Evolutionary conservation across 495 filamentous ascomycete genomes (phyloP), one percentile per base, ranked within the genome.

Genomic region (Arthonia radiata): DNA sequence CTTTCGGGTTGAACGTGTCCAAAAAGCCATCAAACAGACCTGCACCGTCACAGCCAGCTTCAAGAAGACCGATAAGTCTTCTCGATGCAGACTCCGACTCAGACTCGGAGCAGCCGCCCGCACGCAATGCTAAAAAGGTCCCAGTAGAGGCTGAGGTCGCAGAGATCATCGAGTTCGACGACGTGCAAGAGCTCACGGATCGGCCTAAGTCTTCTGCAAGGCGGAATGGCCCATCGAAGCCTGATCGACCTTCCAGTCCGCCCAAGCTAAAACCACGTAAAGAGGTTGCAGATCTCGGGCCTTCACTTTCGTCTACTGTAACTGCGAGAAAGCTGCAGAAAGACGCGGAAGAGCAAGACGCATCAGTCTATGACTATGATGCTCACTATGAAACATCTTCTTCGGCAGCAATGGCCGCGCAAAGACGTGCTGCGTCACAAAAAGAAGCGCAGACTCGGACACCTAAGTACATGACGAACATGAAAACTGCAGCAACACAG

Each of bases 391-490:
- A 79, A 32, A 66, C 65, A 18, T 31, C 61, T 5, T 54, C 59
- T 28, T 39, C 48, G 8, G 59, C 56, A 29, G 38, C 49, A 3
- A 34, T 37, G 5, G 47, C 50, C 18, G 44, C 42, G 24, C n/a
- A 43, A 42, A 23, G 43, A 39, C 5, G 41, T 42, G 13, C 31
- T 24, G 5, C 37, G 32, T 8, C 51, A 3, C 40, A 56, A 23
- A 48, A 41, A 46, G 40, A 19, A 31, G 32, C 35, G 27, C 31
- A 29, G 46, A 49, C 30, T 27, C 52, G 65, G 24, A 58, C 57
- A 28, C 80, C 81, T 0, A 72, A 72, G 33, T 93, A 94, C 44
- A 93, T 97, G 70, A 56, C 54, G 23, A 64, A 63, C 24, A 48
- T 97, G 14, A 50, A 92, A 13, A 64, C 67, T 8, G 76, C 79